Conservation (phyloP, 768 basidiomycete species). For the Strobilomyces echinocephalus region DNA sequence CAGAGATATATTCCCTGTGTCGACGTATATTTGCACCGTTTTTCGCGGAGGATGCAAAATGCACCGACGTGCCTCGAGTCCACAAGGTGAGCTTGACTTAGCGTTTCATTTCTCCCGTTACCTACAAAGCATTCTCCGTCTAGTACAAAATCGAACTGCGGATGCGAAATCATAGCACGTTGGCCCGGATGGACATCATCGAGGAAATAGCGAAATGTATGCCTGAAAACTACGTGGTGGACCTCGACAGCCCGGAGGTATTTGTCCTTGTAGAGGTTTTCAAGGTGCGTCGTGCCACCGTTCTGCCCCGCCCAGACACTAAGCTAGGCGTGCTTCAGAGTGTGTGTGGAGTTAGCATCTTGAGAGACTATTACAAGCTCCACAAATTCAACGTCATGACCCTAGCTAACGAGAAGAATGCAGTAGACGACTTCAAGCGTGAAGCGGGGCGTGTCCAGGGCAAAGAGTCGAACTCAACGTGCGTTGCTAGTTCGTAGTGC, state of each 20-base stretch:
- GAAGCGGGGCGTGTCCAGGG: conserved; percentile 32
- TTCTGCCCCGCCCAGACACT: background rate
- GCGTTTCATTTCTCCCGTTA: background rate
- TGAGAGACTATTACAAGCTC: conserved; percentile 64
- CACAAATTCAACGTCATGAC: conserved; percentile 80
- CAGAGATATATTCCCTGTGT: conserved; percentile 65
- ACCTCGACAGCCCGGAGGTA: conserved; percentile 62
- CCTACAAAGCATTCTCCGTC: background rate
- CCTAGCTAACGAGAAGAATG: conserved; percentile 52
- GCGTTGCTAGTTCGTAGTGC: background rate
- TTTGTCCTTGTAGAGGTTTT: conserved; percentile 80
- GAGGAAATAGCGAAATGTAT: conserved; percentile 67
- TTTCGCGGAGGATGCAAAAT: conserved; percentile 41
- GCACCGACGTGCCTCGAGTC: conserved; percentile 30
- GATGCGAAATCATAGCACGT: conserved; percentile 69
- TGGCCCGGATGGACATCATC: conserved; percentile 56
- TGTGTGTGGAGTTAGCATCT: conserved; percentile 70
- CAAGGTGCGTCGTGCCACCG: conserved; percentile 50
- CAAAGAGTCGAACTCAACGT: conserved; percentile 7
- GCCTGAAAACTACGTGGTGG: conserved; percentile 62
- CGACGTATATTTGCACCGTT: conserved; percentile 48
- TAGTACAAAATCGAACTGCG: conserved; percentile 82
- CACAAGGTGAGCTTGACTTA: conserved; percentile 34
- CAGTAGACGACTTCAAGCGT: conserved; percentile 30
- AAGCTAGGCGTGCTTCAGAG: conserved; percentile 40